phyloP scores from a whole-genome alignment of 2,329 filamentous ascomycete species.

The Metarhizium album region DNA sequence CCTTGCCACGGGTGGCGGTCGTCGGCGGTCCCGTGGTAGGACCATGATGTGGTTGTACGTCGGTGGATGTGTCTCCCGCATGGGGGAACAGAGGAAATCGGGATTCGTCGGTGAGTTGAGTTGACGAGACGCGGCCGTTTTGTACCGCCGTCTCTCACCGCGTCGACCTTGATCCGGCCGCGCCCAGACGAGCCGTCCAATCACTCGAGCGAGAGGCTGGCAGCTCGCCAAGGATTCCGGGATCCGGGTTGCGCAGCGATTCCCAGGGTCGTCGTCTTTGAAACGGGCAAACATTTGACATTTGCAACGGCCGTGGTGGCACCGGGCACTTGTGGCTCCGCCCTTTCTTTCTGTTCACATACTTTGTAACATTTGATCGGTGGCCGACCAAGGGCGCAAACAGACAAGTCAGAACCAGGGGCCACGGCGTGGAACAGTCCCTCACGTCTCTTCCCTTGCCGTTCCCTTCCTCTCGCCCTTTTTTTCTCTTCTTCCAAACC shows the following conservation, averaged over 20 bases:
- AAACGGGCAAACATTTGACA: background rate
- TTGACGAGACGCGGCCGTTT: background rate
- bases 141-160: background rate
- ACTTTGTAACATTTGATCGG: background rate
- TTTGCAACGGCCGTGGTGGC: too few species aligned
- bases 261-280: background rate
- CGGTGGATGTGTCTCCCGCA: background rate
- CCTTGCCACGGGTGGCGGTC: background rate
- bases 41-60: conserved; percentile 5
- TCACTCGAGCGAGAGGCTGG: background rate
- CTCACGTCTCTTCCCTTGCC: too few species aligned
- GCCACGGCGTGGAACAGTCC: too few species aligned
- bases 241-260: background rate
- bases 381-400: background rate
- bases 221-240: background rate
- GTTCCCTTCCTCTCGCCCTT: too few species aligned
- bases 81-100: background rate
- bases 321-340: background rate
- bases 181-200: background rate
- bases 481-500: too few species aligned
- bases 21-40: conserved; percentile 1
- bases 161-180: background rate
- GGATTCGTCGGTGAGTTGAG: conserved; percentile 1
- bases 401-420: too few species aligned
- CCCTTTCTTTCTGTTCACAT: background rate